A percentile compares a stretch with the other conserved stretches of the same genome.
Conservation (phyloP, 2,329 filamentous ascomycete genomes). For the Blumeria graminis region DNA sequence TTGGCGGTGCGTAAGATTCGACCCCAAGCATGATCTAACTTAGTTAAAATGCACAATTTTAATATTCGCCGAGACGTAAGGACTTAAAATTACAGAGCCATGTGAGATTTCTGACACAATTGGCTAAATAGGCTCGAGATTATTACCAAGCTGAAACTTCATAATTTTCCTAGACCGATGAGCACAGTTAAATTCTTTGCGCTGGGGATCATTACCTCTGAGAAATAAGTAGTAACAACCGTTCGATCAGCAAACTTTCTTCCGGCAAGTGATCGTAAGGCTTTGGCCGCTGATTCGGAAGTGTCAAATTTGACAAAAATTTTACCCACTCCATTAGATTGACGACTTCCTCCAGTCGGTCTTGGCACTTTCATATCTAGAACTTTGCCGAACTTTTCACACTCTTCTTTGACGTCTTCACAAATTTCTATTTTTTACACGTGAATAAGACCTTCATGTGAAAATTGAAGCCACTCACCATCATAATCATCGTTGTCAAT, state of each 20-base stretch:
- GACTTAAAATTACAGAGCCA: not conserved
- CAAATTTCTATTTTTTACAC: conserved; percentile 48
- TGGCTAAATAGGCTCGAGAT: not conserved
- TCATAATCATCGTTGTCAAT: conserved; percentile 90
- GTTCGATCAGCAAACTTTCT: conserved; percentile 92
- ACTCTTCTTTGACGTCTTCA: conserved; percentile 85
- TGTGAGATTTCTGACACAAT: not conserved
- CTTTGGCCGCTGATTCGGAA: conserved; percentile 55
- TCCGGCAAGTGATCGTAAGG: conserved; percentile 71
- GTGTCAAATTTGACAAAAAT: conserved; percentile 89
- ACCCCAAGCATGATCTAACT: too few species aligned
- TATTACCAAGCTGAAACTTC: conserved; percentile 25
- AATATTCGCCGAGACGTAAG: not conserved
- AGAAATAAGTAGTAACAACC: conserved; percentile 89
- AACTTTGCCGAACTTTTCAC: conserved; percentile 68
- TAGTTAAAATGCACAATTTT: too few species aligned
- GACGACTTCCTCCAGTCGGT: conserved; percentile 57
- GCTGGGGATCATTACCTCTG: conserved; percentile 38
- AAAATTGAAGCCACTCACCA: conserved; percentile 28
- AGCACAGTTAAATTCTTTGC: not conserved
- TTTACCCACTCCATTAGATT: conserved; percentile 80
- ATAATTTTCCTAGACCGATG: conserved; percentile 56
- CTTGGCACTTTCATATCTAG: conserved; percentile 82
- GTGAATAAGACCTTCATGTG: conserved; percentile 1
- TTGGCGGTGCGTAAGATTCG: too few species aligned